A percentile compares a stretch with the other conserved stretches of the same genome.
These are phyloP conservation scores for Artemisia tridentata DNA, from an alignment of 129 eudicot genomes.

Conservation along the genomic window DNA sequence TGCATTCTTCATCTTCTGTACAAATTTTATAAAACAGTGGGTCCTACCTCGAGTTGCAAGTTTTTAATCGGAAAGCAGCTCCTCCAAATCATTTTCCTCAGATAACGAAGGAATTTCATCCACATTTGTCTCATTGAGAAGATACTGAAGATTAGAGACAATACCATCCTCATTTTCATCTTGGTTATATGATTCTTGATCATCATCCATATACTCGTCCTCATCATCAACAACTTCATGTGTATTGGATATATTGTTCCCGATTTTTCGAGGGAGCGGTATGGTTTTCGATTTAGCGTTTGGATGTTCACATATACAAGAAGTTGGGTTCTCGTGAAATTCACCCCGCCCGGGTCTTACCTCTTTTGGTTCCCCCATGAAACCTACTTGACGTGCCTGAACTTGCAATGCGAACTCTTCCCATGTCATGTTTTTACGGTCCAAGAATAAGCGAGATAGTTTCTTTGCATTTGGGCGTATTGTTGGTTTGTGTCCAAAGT, in stretches of 20 bases:
- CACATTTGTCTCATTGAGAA: slow-evolving; percentile 47
- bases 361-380: slow-evolving; percentile 89
- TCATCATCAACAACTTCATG: slow-evolving; percentile 36
- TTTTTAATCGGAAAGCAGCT: slow-evolving; percentile 71
- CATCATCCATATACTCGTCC: slow-evolving; percentile 47
- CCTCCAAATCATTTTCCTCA: slow-evolving; percentile 85
- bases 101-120: slow-evolving; percentile 40
- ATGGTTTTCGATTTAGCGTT: slow-evolving; percentile 38
- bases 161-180: slow-evolving; percentile 57
- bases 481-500: slow-evolving; percentile 84
- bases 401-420: slow-evolving; percentile 58
- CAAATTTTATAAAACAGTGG: background rate
- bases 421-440: slow-evolving; percentile 72
- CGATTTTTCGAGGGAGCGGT: slow-evolving; percentile 35
- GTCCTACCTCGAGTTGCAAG: background rate
- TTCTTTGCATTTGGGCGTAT: slow-evolving; percentile 85
- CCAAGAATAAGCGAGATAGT: slow-evolving; percentile 43
- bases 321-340: slow-evolving; percentile 77
- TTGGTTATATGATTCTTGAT: slow-evolving; percentile 50
- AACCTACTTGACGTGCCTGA: slow-evolving; percentile 53
- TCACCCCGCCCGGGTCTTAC: slow-evolving; percentile 76
- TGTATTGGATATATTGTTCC: slow-evolving; percentile 20
- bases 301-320: slow-evolving; percentile 68
- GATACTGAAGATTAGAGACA: slow-evolving; percentile 35
- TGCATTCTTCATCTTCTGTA: background rate